A percentile compares a stretch with the other conserved stretches of the same genome.
Conservation (phyloP, 2,329 filamentous ascomycete species). For the Penicillium sp. region DNA sequence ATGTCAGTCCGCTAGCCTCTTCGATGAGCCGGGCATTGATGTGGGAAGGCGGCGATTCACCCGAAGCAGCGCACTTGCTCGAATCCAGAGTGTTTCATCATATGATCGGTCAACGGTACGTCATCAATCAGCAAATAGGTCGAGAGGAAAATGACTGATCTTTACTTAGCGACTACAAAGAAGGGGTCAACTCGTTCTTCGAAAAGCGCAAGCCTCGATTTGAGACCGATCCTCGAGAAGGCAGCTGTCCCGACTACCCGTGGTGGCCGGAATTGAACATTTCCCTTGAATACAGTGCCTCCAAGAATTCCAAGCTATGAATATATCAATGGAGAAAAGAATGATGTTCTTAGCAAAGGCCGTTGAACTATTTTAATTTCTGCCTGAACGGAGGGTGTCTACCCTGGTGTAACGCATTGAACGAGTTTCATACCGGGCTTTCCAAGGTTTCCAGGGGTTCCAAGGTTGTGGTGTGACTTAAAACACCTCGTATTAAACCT, state of each 20-base stretch:
- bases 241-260: slow-evolving; percentile 10
- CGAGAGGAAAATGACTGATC: neutral
- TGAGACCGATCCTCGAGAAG: slow-evolving; percentile 7
- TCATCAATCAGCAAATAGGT: slow-evolving; percentile 2
- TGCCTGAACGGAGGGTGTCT: neutral
- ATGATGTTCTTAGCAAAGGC: neutral
- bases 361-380: too few relatives aligned
- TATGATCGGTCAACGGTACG: slow-evolving; percentile 17
- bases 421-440: neutral
- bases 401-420: neutral
- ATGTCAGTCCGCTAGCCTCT: slow-evolving; percentile 59
- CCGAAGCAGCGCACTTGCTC: slow-evolving; percentile 66
- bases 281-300: neutral
- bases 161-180: slow-evolving; percentile 12
- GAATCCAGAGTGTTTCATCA: slow-evolving; percentile 40
- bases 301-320: slow-evolving; percentile 5
- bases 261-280: slow-evolving; percentile 15
- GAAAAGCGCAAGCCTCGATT: slow-evolving; percentile 16
- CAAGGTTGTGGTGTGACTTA: neutral
- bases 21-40: slow-evolving; percentile 66
- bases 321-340: neutral
- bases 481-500: too few relatives aligned
- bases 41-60: slow-evolving; percentile 45
- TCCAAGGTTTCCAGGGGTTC: neutral
- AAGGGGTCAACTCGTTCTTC: slow-evolving; percentile 18